Evolutionary conservation across 495 filamentous ascomycete genomes (phyloP).

Genomic region (Aspergillus ostianus): DNA sequence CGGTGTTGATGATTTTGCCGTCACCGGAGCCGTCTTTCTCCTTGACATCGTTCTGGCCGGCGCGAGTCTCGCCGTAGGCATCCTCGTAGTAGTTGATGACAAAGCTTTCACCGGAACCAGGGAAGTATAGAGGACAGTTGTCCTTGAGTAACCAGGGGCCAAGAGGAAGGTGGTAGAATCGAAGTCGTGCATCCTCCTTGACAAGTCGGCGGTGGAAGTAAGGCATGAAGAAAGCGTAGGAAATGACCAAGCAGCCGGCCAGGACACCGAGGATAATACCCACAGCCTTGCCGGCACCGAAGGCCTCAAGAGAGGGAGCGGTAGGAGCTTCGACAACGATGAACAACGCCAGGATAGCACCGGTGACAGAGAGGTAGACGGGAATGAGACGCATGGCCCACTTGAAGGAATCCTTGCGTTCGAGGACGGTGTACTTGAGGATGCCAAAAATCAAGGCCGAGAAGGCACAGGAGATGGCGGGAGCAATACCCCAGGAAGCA

Average conservation of each 20-base stretch:
- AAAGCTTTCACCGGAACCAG: slow-evolving; percentile 39
- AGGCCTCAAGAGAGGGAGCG: slow-evolving; percentile 40
- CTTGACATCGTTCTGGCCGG: slow-evolving; percentile 17
- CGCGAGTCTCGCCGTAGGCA: slow-evolving; percentile 26
- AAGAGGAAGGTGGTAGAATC: slow-evolving; percentile 54
- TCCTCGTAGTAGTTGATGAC: slow-evolving; percentile 53
- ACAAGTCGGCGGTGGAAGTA: slow-evolving; percentile 60
- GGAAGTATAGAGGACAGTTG: slow-evolving; percentile 46
- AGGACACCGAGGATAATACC: slow-evolving; percentile 61
- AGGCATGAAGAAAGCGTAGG: slow-evolving; percentile 59
- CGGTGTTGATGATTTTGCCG: slow-evolving; percentile 59
- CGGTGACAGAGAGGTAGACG: slow-evolving; percentile 60
- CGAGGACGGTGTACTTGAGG: slow-evolving; percentile 62
- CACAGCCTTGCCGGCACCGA: slow-evolving; percentile 48
- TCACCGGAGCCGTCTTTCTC: slow-evolving; percentile 36
- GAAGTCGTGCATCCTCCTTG: slow-evolving; percentile 53
- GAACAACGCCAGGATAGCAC: slow-evolving; percentile 60
- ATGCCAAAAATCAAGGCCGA: slow-evolving; percentile 60
- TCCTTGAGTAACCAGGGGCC: slow-evolving; percentile 54
- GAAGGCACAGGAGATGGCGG: slow-evolving; percentile 56
- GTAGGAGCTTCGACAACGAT: slow-evolving; percentile 48
- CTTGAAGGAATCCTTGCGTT: slow-evolving; percentile 56
- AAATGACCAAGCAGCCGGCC: slow-evolving; percentile 49
- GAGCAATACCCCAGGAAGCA: slow-evolving; percentile 62
- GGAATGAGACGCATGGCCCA: slow-evolving; percentile 58